phyloP scores from a whole-genome alignment of 1,284 basidiomycete species.

The Xerocomus amazonicus region DNA sequence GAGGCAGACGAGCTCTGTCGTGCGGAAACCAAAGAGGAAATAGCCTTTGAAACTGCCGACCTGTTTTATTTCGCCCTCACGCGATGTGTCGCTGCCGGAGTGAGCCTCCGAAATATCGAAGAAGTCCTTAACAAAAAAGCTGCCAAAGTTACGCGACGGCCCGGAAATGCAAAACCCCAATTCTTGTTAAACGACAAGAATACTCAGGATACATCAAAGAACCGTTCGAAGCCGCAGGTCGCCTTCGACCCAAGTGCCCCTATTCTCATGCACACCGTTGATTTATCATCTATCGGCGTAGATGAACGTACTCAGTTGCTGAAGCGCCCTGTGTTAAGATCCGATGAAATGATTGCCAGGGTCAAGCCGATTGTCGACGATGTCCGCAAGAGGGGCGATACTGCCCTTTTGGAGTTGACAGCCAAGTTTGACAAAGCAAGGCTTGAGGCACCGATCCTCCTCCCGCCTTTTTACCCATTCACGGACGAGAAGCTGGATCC shows the following conservation, averaged over 20 bases:
- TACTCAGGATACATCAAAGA: slow-evolving; percentile 26
- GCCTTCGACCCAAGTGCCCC: slow-evolving; percentile 36
- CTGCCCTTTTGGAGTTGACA: slow-evolving; percentile 85
- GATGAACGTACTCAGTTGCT: slow-evolving; percentile 71
- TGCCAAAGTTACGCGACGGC: slow-evolving; percentile 82
- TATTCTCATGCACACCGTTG: slow-evolving; percentile 77
- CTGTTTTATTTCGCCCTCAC: slow-evolving; percentile 92
- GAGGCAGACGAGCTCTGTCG: slow-evolving; percentile 95
- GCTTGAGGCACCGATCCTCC: slow-evolving; percentile 59
- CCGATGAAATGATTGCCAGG: slow-evolving; percentile 91
- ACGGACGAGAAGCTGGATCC: slow-evolving; percentile 54
- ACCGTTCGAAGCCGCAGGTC: slow-evolving; percentile 25
- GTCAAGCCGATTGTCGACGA: slow-evolving; percentile 93
- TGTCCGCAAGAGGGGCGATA: slow-evolving; percentile 83
- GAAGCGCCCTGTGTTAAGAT: slow-evolving; percentile 88
- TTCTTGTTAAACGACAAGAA: slow-evolving; percentile 50
- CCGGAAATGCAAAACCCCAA: slow-evolving; percentile 92
- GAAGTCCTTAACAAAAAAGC: slow-evolving; percentile 83
- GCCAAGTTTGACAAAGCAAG: slow-evolving; percentile 88
- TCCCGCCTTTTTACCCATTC: slow-evolving; percentile 70
- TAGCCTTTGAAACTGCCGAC: slow-evolving; percentile 98
- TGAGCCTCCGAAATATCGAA: slow-evolving; percentile 85
- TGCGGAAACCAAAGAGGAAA: slow-evolving; percentile 77
- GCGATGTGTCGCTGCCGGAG: slow-evolving; percentile 83
- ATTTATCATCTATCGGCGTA: slow-evolving; percentile 52